Evolutionary conservation across 441 rosid genomes (phyloP), one percentile per base, ranked within the genome.

Genomic region (Gossypium schwendimanii): DNA sequence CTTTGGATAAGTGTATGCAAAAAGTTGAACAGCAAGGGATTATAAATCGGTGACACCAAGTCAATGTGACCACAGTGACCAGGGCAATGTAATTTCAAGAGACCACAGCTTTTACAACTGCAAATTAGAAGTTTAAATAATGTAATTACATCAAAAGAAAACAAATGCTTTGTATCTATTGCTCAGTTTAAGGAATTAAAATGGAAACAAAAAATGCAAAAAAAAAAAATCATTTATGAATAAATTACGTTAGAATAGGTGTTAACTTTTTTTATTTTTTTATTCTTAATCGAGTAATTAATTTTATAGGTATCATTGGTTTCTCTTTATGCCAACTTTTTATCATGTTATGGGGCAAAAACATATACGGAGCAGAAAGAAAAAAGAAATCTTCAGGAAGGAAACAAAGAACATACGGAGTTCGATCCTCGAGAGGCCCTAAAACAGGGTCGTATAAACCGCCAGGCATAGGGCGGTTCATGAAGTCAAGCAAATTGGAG

Each of bases 61-160:
- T 90, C 92, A 6, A 93, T 85, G 77, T 88, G 97, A 55, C 99
- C 99, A 76, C 96, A 95, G 78, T 95, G 99, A 65, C 99, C 99
- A 4, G 97, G 94, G 74, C 99, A 95, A 74, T 71, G 36, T 70
- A 79, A 82, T n/a, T 72, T 80, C 4, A 79, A 78, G 79, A 83
- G 93, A 54, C 91, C 87, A 73, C 99, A 92, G 53, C 87, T 77
- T 82, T 81, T 81, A 84, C 99, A 95, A 63, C 97, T 91, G 94
- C 88, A 18, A 69, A 39, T 8, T 63, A 65, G 36, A 12, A n/a
- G n/a, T 70, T 14, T 21, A 75, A 77, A 44, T 4, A 63, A 75
- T 45, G 23, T 11, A 69, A 69, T 72, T 21, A 6, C 17, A 76
- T 44, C 58, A 26, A 50, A 28, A 58, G 18, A 26, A 59, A 58